Evolutionary conservation across 352 stramenopile species (phyloP), one percentile per base, ranked within the genome.

Genomic region (Thraustotheca clavata): DNA sequence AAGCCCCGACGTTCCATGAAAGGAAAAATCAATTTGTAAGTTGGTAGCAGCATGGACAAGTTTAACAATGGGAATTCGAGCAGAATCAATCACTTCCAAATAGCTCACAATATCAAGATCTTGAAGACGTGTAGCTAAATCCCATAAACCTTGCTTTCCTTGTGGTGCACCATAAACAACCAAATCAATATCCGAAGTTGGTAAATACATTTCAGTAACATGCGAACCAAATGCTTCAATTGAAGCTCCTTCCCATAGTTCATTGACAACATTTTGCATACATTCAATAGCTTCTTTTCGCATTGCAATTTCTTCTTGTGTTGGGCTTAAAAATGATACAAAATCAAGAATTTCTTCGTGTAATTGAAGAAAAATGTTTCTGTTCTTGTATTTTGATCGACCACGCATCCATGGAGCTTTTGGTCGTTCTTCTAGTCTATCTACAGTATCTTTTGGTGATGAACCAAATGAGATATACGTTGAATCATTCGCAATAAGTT

Each of bases 261-360:
- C 57, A 20, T 72, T 73, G 18, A 95, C 73, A 4, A 94, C 40
- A 16, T 70, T 54, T 1, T 62, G 80, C 67, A 98, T 92, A 59
- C 89, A 77, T 3, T 76, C 61, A 4, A 98, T 74, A 3, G 97
- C 70, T 5, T 73, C 69, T n/a, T 77, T 61, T 22, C 93, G 76
- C 41, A 74, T 60, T 46, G 71, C 67, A 22, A 91, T 67, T 66
- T 98, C 94, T 1, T 90, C 72, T 8, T 72, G 41, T 0, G 77
- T 88, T 8, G 91, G 91, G 66, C 86, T 88, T 71, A 98, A 91
- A 34, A 98, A 86, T 22, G 75, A 75, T 34, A 88, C 80, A 86
- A 98, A 98, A 54, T 95, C 83, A 55, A 98, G 86, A 69, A 98
- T 97, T 80, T 98, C 95, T 61, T 98, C 92, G 72, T 98, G 95